These are phyloP conservation scores for Russula compacta DNA, from an alignment of 768 basidiomycete species.

Conservation along the genomic window DNA sequence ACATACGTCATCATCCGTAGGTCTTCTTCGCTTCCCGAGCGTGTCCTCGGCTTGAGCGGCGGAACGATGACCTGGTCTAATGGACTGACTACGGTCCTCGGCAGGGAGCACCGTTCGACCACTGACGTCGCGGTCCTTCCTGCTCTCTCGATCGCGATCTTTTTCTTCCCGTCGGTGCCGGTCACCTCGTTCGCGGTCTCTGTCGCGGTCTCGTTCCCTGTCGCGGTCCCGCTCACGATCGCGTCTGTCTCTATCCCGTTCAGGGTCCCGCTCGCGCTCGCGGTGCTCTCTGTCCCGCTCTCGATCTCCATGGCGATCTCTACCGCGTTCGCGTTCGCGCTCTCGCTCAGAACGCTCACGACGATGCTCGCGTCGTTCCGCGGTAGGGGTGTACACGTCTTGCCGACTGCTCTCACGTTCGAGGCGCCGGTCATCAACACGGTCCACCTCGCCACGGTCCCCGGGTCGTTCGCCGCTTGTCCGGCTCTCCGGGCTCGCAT, in stretches of 20 bases:
- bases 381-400: slow-evolving; percentile 30
- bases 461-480: slow-evolving; percentile 53
- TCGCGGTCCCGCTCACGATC: slow-evolving; percentile 25
- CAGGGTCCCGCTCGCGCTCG: slow-evolving; percentile 25
- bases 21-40: slow-evolving; percentile 63
- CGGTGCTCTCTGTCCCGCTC: slow-evolving; percentile 24
- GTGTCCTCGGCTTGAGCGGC: slow-evolving; percentile 46
- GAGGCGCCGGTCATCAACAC: slow-evolving; percentile 40
- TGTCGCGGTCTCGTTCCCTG: slow-evolving; percentile 24
- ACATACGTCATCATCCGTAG: slow-evolving; percentile 66
- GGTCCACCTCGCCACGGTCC: slow-evolving; percentile 45
- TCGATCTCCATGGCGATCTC: slow-evolving; percentile 24
- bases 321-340: slow-evolving; percentile 24
- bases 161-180: slow-evolving; percentile 31
- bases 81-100: slow-evolving; percentile 50
- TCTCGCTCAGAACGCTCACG: slow-evolving; percentile 36
- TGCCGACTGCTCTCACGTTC: slow-evolving; percentile 41
- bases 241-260: slow-evolving; percentile 23
- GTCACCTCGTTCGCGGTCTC: slow-evolving; percentile 18
- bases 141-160: slow-evolving; percentile 52
- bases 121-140: slow-evolving; percentile 50
- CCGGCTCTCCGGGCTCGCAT: slow-evolving; percentile 64
- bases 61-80: slow-evolving; percentile 51
- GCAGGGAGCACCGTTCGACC: slow-evolving; percentile 29
- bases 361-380: slow-evolving; percentile 22